Percentiles rank a stretch among this genome's conserved stretches.
These are phyloP conservation scores for Macrocybe gigantea DNA, from an alignment of 768 basidiomycete species.

Conservation along the genomic window DNA sequence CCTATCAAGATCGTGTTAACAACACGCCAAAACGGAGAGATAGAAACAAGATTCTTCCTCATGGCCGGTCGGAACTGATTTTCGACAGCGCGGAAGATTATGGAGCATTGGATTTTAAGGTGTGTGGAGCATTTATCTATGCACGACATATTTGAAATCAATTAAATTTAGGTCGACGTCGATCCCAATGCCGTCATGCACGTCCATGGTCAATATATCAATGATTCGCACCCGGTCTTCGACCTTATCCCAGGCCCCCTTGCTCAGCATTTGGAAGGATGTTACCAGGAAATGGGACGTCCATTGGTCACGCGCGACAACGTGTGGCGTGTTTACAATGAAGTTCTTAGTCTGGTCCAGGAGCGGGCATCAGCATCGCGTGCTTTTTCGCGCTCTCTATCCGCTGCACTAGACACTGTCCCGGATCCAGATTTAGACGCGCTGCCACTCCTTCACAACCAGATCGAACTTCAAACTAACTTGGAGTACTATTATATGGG, in stretches of 20 bases:
- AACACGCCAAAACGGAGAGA: constrained; percentile 15
- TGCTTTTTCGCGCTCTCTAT: no score
- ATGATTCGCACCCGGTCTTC: constrained; percentile 19
- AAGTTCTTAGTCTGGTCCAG: not conserved
- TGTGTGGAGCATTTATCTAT: constrained; percentile 2
- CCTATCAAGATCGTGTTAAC: constrained; percentile 17
- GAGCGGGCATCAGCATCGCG: not conserved
- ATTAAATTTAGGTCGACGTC: not conserved
- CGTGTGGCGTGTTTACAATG: constrained; percentile 4
- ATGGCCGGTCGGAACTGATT: constrained; percentile 32
- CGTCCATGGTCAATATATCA: constrained; percentile 18
- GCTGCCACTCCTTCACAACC: no score
- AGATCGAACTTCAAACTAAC: no score
- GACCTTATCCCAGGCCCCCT: constrained; percentile 23
- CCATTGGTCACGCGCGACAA: not conserved
- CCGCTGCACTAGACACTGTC: no score
- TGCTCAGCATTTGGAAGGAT: not conserved
- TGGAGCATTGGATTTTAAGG: constrained; percentile 28
- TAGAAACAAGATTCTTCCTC: constrained; percentile 30
- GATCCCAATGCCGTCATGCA: not conserved
- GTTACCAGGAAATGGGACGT: constrained; percentile 7
- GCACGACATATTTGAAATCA: not conserved
- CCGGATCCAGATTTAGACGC: no score
- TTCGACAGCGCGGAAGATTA: constrained; percentile 17
- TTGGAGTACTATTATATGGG: no score